phyloP scores from a whole-genome alignment of 176 grass and related monocot species.

The Phoenix dactylifera region DNA sequence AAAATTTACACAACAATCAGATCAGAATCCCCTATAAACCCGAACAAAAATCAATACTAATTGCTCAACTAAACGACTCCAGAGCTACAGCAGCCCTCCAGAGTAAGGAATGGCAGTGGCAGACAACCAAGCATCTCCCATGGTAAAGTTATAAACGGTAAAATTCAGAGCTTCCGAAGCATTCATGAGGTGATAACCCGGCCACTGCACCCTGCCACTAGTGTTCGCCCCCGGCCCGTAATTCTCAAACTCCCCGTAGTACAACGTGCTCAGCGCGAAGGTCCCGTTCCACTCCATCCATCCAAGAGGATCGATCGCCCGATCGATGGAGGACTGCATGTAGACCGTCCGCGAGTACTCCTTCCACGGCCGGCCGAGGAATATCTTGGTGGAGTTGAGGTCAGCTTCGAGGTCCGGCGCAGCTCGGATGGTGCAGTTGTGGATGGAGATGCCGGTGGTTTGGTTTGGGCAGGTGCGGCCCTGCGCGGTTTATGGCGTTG shows the following conservation, averaged over 20 bases:
- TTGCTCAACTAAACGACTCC: no score
- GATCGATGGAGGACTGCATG: constrained; percentile 79
- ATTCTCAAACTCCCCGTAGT: constrained; percentile 63
- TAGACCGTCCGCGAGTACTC: constrained; percentile 56
- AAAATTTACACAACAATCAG: no score
- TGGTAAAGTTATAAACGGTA: no score
- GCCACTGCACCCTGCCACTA: constrained; percentile 44
- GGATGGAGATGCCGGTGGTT: constrained; percentile 75
- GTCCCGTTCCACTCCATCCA: constrained; percentile 63
- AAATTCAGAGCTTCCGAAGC: no score
- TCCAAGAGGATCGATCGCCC: neutral
- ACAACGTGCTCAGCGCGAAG: constrained; percentile 60
- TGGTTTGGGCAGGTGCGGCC: constrained; percentile 51
- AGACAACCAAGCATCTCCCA: no score
- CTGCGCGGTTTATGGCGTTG: constrained; percentile 75
- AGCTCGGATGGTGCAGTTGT: constrained; percentile 38
- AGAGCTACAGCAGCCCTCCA: no score
- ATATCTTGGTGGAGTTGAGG: constrained; percentile 21
- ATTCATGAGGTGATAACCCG: neutral
- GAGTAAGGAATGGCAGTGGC: no score
- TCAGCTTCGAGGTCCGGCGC: neutral
- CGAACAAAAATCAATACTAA: no score
- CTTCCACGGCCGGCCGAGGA: constrained; percentile 63
- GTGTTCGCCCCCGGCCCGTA: constrained; percentile 38
- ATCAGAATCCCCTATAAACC: no score